Percentiles rank a stretch among this genome's conserved stretches.
These are phyloP conservation scores for Cryptococcus sp. DNA, from an alignment of 1,284 basidiomycete species.

Conservation along the genomic window DNA sequence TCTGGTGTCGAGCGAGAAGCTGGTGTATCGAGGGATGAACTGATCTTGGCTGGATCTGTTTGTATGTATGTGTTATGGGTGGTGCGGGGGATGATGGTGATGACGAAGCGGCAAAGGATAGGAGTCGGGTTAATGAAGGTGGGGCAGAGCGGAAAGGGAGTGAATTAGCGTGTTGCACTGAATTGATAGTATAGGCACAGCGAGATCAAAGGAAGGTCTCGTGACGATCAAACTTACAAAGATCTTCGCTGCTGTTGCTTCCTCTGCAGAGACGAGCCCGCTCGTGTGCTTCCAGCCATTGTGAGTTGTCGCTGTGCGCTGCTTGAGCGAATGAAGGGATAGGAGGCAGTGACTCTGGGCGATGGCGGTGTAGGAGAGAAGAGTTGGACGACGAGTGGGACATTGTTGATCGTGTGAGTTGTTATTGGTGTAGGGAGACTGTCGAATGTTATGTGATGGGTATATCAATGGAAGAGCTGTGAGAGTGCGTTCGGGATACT, in stretches of 20 bases:
- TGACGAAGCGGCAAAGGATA: not conserved
- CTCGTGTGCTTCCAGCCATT: slow-evolving; percentile 27
- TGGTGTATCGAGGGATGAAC: not conserved
- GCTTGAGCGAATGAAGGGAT: slow-evolving; percentile 4
- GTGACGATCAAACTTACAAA: slow-evolving; percentile 1
- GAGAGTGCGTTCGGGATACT: too few species aligned
- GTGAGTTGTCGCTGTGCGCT: slow-evolving; percentile 9
- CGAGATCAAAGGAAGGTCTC: slow-evolving; percentile 1
- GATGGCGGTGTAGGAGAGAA: slow-evolving; percentile 43
- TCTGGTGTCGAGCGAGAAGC: slow-evolving; percentile 2
- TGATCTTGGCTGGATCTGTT: not conserved
- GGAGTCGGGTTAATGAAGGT: not conserved
- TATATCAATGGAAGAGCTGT: too few species aligned
- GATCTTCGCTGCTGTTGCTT: slow-evolving; percentile 5
- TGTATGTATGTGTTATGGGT: not conserved
- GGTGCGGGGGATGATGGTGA: not conserved
- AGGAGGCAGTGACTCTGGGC: slow-evolving; percentile 33
- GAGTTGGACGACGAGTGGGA: slow-evolving; percentile 35
- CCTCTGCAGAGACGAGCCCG: slow-evolving; percentile 13
- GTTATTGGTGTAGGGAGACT: too few species aligned
- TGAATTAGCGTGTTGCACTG: not conserved
- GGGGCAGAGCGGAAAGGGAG: too few species aligned
- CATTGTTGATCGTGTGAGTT: slow-evolving; percentile 7
- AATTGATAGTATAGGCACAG: not conserved
- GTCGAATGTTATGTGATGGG: too few species aligned